Evolutionary conservation across 306 rosid species (phyloP), one percentile per base, ranked within the genome.

Genomic region (Cicer bijugum): DNA sequence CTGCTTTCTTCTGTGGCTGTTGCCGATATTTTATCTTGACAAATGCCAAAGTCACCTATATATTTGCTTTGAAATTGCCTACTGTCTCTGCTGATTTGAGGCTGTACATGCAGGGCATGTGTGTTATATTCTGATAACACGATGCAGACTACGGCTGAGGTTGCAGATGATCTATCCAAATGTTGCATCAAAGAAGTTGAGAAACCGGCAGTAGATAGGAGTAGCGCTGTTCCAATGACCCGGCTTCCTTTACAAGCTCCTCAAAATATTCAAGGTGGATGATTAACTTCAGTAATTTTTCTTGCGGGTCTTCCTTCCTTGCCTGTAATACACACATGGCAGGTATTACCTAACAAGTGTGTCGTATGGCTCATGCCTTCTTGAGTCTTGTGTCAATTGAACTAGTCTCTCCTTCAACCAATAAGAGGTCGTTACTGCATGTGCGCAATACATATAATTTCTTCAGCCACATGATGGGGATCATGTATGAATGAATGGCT

Each of bases 221-320:
- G 78, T 79, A 72, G 80, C 45, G 92, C 85, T 77, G 62, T 85
- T 75, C 88, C 96, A 12, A 46, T 74, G 59, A 39, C 91, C 5
- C 83, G 88, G 87, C 83, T 84, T 80, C 97, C 98, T n/a, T 68
- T 85, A 52, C 97, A 89, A 82, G 82, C 84, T 76, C 92, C 99
- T 76, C 96, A 87, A 79, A 79, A 82, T 81, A 89, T 87, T 82
- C 97, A 88, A 89, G 97, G 98, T 93, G 43, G 78, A 51, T 52
- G 20, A 79, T 44, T 59, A 8, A 59, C 38, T 35, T 35, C 17
- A 33, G 11, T 47, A 28, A 28, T 3, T 28, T 28, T 28, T 28
- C 35, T 28, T 28, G 5, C 5, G 35, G 35, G 35, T 28, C 35
- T 28, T 28, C 35, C 35, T 4, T 28, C 35, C 35, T 28, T 3